Conservation (phyloP, 495 filamentous ascomycete genomes). For the Neurospora africana region DNA sequence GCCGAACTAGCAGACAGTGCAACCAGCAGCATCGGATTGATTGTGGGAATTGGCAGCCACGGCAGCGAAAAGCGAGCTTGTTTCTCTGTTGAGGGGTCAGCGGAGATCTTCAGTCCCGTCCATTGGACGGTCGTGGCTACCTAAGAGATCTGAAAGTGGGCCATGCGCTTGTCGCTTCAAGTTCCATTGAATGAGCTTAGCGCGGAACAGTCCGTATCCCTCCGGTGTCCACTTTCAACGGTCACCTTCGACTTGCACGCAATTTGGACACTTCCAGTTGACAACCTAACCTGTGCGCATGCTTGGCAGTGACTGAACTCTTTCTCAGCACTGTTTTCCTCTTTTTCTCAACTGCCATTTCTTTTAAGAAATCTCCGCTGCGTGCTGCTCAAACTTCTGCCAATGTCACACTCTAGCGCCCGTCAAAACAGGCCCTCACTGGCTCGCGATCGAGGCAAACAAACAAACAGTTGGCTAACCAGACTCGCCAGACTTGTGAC, state of each 20-base stretch:
- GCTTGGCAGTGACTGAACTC: background rate
- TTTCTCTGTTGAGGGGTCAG: background rate
- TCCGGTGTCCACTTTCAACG: background rate
- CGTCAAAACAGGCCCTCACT: background rate
- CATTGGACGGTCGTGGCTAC: background rate
- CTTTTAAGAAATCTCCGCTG: background rate
- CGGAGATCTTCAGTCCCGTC: background rate
- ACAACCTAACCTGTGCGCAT: background rate
- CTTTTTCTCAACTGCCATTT: background rate
- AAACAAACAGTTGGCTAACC: background rate
- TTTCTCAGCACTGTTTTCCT: background rate
- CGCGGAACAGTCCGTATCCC: background rate
- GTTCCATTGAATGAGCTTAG: background rate
- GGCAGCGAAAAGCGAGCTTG: too few relatives aligned
- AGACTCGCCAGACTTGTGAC: background rate
- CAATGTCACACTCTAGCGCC: background rate
- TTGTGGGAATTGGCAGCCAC: too few relatives aligned
- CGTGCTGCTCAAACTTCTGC: background rate
- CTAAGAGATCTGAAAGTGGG: background rate
- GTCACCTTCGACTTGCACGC: background rate
- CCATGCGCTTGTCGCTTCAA: background rate
- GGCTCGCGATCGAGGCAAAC: background rate
- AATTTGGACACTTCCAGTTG: background rate
- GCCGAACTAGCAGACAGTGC: too few relatives aligned
- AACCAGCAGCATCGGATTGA: too few relatives aligned